A percentile compares a stretch with the other conserved stretches of the same genome.
Conservation (phyloP, 2,329 filamentous ascomycete genomes). For the Fusarium metavorans region DNA sequence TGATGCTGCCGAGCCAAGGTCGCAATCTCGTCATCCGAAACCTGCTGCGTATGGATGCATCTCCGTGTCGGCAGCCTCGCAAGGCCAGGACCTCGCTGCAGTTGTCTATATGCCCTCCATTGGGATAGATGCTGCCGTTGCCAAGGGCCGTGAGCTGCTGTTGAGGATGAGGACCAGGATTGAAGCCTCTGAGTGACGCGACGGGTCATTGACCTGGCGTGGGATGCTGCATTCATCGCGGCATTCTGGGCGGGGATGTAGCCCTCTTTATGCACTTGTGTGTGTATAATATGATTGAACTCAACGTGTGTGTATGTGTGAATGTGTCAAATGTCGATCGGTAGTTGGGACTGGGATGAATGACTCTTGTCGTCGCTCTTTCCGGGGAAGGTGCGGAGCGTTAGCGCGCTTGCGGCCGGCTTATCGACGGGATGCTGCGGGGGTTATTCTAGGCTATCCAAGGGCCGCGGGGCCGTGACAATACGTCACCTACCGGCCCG, state of each 20-base stretch:
- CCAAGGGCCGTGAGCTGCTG: neutral
- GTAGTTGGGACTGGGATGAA: constrained; percentile 9
- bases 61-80: constrained; percentile 9
- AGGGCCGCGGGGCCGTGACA: constrained; percentile 14
- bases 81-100: neutral
- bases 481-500: constrained; percentile 33
- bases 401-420: constrained; percentile 29
- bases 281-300: neutral
- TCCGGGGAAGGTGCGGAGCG: constrained; percentile 21
- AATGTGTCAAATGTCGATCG: neutral
- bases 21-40: constrained; percentile 81
- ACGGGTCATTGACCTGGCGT: constrained; percentile 38
- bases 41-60: constrained; percentile 45
- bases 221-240: constrained; percentile 38
- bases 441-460: constrained; percentile 22
- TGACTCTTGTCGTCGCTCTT: constrained; percentile 30
- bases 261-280: neutral
- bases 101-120: constrained; percentile 12
- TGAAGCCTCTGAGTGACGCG: constrained; percentile 28
- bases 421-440: constrained; percentile 23
- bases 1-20: constrained; percentile 82
- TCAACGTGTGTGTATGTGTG: neutral
- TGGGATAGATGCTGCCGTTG: constrained; percentile 16
- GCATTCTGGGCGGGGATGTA: constrained; percentile 24
- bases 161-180: neutral